Evolutionary conservation across 371 early-diverging fungal genomes (phyloP).

Genomic region (Fennellomyces sp.): DNA sequence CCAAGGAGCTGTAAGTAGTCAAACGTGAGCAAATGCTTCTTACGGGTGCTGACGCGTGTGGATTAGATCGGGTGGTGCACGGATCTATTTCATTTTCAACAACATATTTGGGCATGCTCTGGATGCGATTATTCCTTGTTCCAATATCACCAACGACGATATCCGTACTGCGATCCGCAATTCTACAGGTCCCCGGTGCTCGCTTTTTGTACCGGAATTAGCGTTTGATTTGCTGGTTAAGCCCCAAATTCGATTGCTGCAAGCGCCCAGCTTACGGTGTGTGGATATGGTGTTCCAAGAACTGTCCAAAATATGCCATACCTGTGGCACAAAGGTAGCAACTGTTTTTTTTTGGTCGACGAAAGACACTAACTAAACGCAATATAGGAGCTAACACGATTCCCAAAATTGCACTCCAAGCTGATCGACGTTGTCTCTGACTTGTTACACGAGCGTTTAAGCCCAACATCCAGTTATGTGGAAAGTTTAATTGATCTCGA

Average conservation of each 20-base stretch:
- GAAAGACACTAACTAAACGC: neutral
- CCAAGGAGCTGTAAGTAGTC: slow-evolving; percentile 81
- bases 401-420: slow-evolving; percentile 78
- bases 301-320: slow-evolving; percentile 86
- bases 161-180: slow-evolving; percentile 92
- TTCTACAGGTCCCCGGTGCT: slow-evolving; percentile 86
- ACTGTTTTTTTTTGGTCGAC: slow-evolving; percentile 9
- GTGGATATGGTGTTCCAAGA: slow-evolving; percentile 90
- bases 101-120: slow-evolving; percentile 82
- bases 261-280: slow-evolving; percentile 84
- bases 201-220: slow-evolving; percentile 88
- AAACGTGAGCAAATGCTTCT: neutral
- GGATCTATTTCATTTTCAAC: slow-evolving; percentile 92
- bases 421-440: slow-evolving; percentile 80
- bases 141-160: slow-evolving; percentile 78
- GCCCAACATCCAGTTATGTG: slow-evolving; percentile 75
- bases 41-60: slow-evolving; percentile 1
- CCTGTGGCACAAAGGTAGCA: slow-evolving; percentile 76
- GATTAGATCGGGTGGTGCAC: slow-evolving; percentile 87
- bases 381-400: slow-evolving; percentile 65
- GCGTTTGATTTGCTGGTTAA: slow-evolving; percentile 91
- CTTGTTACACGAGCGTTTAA: slow-evolving; percentile 77
- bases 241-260: slow-evolving; percentile 80
- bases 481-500: slow-evolving; percentile 85
- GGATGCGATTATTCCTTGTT: slow-evolving; percentile 77